These are phyloP conservation scores for Nannochloris sp. DNA, from an alignment of 139 green algal genomes.

Conservation along the genomic window DNA sequence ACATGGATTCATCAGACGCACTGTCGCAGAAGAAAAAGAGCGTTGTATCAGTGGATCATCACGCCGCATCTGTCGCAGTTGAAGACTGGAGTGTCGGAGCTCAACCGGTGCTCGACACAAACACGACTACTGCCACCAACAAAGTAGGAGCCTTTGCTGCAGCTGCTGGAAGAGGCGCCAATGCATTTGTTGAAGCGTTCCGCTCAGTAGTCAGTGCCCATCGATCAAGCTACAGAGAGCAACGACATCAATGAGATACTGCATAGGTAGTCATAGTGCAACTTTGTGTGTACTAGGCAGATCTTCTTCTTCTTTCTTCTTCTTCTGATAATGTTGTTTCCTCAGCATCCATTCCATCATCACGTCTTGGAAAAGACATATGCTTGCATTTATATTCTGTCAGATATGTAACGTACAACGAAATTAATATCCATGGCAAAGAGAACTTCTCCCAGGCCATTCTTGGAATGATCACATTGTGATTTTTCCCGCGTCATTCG, in stretches of 20 bases:
- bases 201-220: constrained; percentile 25
- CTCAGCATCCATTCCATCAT: too few relatives aligned
- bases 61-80: background rate
- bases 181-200: constrained; percentile 34
- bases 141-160: constrained; percentile 24
- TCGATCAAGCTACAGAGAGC: constrained; percentile 15
- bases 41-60: background rate
- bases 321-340: too few relatives aligned
- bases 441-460: too few relatives aligned
- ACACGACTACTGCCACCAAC: constrained; percentile 3
- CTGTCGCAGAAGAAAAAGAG: background rate
- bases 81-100: constrained; percentile 26
- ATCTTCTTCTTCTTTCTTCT: too few relatives aligned
- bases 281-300: too few relatives aligned
- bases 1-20: constrained; percentile 2
- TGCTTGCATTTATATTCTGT: too few relatives aligned
- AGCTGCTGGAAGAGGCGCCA: constrained; percentile 20
- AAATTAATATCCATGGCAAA: too few relatives aligned
- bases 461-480: too few relatives aligned
- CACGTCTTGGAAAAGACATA: too few relatives aligned
- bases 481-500: too few relatives aligned
- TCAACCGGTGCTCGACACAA: constrained; percentile 5
- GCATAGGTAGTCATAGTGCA: too few relatives aligned
- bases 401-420: too few relatives aligned
- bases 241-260: background rate